Percentiles rank a stretch among this genome's conserved stretches.
phyloP scores from a whole-genome alignment of 495 filamentous ascomycete genomes.

The Polyplosphaeria fusca region DNA sequence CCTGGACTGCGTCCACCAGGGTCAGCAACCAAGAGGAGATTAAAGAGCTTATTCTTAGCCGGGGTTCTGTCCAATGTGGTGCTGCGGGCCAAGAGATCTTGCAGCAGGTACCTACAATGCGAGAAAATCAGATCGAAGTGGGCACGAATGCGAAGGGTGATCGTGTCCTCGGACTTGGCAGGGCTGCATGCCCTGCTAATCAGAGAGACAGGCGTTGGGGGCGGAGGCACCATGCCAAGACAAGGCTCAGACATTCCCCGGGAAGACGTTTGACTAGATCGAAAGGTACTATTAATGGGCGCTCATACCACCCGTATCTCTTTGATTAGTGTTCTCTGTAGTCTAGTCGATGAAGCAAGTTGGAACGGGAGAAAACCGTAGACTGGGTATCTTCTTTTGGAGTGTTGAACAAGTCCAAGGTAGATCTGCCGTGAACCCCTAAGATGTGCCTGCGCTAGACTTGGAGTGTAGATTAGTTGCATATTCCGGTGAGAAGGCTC shows the following conservation, averaged over 20 bases:
- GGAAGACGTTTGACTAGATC: neutral
- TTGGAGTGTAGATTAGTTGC: too few species aligned
- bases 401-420: too few species aligned
- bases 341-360: too few species aligned
- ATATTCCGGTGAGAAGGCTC: too few species aligned
- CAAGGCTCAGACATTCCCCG: constrained; percentile 9
- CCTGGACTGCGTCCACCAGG: constrained; percentile 15
- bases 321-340: too few species aligned
- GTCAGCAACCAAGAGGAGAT: constrained; percentile 12
- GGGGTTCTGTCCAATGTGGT: constrained; percentile 1
- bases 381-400: too few species aligned
- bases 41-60: constrained; percentile 20
- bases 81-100: neutral
- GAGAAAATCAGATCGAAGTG: constrained; percentile 6
- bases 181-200: neutral
- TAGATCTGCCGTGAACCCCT: too few species aligned
- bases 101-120: neutral
- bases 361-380: too few species aligned
- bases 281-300: neutral
- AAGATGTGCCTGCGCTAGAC: too few species aligned
- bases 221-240: constrained; percentile 14
- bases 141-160: constrained; percentile 22
- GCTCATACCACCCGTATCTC: neutral
- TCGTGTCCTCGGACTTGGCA: constrained; percentile 18
- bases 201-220: too few species aligned